Conservation (phyloP, 2,329 filamentous ascomycete genomes). For the Bipolaris zeicola region DNA sequence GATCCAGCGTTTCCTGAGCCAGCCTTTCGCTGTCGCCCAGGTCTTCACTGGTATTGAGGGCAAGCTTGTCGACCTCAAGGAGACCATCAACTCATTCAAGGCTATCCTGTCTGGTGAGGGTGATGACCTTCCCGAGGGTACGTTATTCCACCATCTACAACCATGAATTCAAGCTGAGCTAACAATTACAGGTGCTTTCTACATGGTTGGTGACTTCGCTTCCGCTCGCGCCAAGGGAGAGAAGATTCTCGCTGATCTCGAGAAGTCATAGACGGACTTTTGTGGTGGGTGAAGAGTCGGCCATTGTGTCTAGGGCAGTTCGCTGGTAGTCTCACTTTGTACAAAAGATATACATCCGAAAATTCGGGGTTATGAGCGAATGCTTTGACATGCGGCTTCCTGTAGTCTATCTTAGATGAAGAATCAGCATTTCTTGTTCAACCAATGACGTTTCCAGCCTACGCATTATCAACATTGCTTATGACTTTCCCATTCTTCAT, state of each 20-base stretch:
- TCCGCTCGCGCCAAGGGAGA: conserved; percentile 95
- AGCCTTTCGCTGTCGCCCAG: conserved; percentile 92
- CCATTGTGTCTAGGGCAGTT: conserved; percentile 39
- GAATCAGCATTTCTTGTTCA: conserved; percentile 40
- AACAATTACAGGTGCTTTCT: conserved; percentile 68
- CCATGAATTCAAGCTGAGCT: conserved; percentile 12
- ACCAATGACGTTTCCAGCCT: neutral
- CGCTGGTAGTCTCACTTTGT: conserved; percentile 45
- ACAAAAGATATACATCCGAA: conserved; percentile 46
- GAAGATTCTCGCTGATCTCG: conserved; percentile 98
- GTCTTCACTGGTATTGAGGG: conserved; percentile 96
- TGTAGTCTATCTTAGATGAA: conserved; percentile 50
- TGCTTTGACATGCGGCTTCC: conserved; percentile 44
- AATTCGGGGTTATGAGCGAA: conserved; percentile 42
- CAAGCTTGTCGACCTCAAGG: conserved; percentile 96
- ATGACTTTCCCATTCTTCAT: too few relatives aligned
- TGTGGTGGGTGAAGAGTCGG: conserved; percentile 43
- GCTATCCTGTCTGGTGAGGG: conserved; percentile 92
- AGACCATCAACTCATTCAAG: conserved; percentile 98
- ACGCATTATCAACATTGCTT: too few relatives aligned
- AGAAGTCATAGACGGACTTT: conserved; percentile 53
- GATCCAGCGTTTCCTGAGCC: conserved; percentile 99
- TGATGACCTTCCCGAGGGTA: conserved; percentile 93
- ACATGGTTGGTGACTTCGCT: conserved; percentile 98
- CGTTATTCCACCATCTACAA: conserved; percentile 36